A percentile compares a stretch with the other conserved stretches of the same genome.
These are phyloP conservation scores for Zopfia rhizophila DNA, from an alignment of 2,329 filamentous ascomycete species.

Conservation along the genomic window DNA sequence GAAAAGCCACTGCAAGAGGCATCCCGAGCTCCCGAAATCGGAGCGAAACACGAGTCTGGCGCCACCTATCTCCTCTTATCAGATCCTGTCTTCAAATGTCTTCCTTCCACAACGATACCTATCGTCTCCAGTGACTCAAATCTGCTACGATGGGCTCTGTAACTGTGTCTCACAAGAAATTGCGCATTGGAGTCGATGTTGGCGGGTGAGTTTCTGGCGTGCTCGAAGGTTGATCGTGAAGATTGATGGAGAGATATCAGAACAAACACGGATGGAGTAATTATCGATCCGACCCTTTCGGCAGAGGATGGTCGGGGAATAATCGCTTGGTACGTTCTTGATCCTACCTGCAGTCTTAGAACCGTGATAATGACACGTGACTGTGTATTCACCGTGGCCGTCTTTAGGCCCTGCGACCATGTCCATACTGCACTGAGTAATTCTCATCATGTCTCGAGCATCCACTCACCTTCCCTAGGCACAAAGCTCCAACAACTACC, in stretches of 20 bases:
- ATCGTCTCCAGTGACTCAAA: too few species aligned
- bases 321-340: slow-evolving; percentile 43
- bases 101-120: too few species aligned
- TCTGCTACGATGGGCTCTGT: background rate
- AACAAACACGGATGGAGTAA: slow-evolving; percentile 50
- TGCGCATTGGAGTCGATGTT: slow-evolving; percentile 58
- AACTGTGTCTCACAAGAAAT: slow-evolving; percentile 15
- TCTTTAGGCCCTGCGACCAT: background rate
- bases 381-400: background rate
- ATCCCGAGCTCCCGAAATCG: too few species aligned
- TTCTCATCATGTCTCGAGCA: background rate
- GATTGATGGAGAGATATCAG: slow-evolving; percentile 27
- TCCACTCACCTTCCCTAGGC: slow-evolving; percentile 33
- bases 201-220: slow-evolving; percentile 44
- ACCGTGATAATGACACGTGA: slow-evolving; percentile 14
- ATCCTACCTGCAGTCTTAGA: background rate
- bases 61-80: too few species aligned
- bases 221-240: background rate
- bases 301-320: slow-evolving; percentile 41
- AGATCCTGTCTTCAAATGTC: too few species aligned
- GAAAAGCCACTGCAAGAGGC: too few species aligned
- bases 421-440: background rate
- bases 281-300: slow-evolving; percentile 45
- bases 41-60: too few species aligned
- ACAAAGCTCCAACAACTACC: slow-evolving; percentile 51